Percentiles rank a stretch among this genome's conserved stretches.
Conservation (phyloP, 2,329 filamentous ascomycete species). For the Cladosporium austrohemisphaericum region DNA sequence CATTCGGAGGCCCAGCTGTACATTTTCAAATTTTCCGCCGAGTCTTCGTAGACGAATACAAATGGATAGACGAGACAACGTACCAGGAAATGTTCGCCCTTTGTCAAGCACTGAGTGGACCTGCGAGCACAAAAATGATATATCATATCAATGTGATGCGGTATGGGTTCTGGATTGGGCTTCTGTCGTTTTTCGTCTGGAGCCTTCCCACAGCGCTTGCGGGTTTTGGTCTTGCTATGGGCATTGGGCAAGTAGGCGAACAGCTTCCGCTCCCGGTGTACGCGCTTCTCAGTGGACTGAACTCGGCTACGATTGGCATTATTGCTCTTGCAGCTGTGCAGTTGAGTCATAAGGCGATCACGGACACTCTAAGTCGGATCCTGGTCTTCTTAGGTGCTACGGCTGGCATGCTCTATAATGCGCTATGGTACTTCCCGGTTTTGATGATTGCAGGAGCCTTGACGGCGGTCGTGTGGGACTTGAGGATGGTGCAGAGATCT, state of each 20-base stretch:
- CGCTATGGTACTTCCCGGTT: constrained; percentile 70
- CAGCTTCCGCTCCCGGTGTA: constrained; percentile 61
- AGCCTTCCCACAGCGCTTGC: constrained; percentile 65
- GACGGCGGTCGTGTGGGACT: constrained; percentile 54
- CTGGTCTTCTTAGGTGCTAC: constrained; percentile 61
- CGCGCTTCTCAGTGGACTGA: constrained; percentile 67
- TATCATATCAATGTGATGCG: constrained; percentile 57
- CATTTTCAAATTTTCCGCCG: constrained; percentile 66
- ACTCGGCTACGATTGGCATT: constrained; percentile 68
- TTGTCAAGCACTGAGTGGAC: constrained; percentile 64
- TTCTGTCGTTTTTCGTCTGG: constrained; percentile 62
- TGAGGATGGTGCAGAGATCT: constrained; percentile 7
- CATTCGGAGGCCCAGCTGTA: constrained; percentile 56
- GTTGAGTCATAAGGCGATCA: constrained; percentile 62
- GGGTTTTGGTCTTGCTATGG: constrained; percentile 65
- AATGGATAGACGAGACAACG: constrained; percentile 66
- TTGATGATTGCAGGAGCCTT: constrained; percentile 57
- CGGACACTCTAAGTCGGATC: constrained; percentile 59
- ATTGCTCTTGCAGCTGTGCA: constrained; percentile 67
- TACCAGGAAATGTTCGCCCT: constrained; percentile 71
- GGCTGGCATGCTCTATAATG: constrained; percentile 66
- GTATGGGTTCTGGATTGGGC: constrained; percentile 54
- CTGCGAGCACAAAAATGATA: constrained; percentile 63
- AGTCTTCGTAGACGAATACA: constrained; percentile 52
- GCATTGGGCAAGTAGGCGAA: constrained; percentile 58